These are phyloP conservation scores for Mycena haematopus DNA, from an alignment of 768 basidiomycete genomes.

Conservation along the genomic window DNA sequence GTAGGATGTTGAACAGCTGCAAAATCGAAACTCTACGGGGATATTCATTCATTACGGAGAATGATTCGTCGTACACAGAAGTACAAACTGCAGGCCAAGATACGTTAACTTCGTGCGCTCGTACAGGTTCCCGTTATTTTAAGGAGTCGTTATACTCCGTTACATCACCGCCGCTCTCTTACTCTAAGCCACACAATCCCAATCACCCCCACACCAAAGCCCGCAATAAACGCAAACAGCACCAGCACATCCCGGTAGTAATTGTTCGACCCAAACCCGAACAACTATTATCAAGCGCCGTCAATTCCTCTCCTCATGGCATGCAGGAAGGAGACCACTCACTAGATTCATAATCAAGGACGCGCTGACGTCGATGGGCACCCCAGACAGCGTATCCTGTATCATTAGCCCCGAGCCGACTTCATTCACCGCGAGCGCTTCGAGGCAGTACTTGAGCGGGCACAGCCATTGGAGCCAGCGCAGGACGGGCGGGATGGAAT, in stretches of 20 bases:
- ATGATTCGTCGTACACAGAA: neutral
- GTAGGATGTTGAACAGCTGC: too few species aligned
- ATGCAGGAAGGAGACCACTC: constrained; percentile 35
- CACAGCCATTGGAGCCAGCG: constrained; percentile 94
- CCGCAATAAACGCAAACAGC: constrained; percentile 84
- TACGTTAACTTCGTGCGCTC: neutral
- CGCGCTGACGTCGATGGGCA: constrained; percentile 81
- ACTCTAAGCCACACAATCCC: constrained; percentile 79
- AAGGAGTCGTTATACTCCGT: neutral
- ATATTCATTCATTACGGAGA: neutral
- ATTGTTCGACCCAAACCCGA: constrained; percentile 81
- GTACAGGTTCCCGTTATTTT: neutral
- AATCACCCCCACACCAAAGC: constrained; percentile 77
- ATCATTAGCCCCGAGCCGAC: constrained; percentile 90
- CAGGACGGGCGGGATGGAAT: constrained; percentile 85
- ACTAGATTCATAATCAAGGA: constrained; percentile 84
- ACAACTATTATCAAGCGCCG: constrained; percentile 56
- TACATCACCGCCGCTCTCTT: constrained; percentile 68
- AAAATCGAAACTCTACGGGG: too few species aligned
- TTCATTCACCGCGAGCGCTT: constrained; percentile 91
- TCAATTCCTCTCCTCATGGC: neutral
- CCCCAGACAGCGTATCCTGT: constrained; percentile 76
- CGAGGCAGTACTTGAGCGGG: constrained; percentile 82
- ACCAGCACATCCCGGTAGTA: constrained; percentile 93
- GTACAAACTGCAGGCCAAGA: neutral